Conservation (phyloP, 2,329 filamentous ascomycete genomes). For the Aurifilum marmelostoma region DNA sequence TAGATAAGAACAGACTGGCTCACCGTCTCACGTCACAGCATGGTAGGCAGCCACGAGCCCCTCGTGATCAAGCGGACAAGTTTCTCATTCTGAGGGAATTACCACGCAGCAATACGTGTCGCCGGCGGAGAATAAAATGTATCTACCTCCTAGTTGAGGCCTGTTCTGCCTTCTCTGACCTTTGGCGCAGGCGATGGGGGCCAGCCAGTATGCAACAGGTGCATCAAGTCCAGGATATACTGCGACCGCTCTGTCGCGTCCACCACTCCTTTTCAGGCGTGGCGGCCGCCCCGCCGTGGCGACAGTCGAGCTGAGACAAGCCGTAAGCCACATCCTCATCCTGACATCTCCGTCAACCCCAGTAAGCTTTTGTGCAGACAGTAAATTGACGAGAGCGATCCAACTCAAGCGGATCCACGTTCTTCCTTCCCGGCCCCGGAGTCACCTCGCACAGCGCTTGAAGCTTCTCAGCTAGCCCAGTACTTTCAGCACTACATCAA, state of each 20-base stretch:
- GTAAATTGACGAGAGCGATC: no score
- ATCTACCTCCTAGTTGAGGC: neutral
- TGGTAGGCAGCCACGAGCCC: neutral
- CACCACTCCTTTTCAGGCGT: neutral
- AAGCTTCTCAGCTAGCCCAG: neutral
- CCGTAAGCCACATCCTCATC: neutral
- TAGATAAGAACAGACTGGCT: neutral
- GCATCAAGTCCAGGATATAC: neutral
- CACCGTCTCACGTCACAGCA: neutral
- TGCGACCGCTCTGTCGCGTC: neutral
- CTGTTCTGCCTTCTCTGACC: neutral
- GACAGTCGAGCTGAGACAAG: neutral
- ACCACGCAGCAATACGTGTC: neutral
- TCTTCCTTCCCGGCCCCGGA: neutral
- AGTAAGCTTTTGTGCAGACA: no score
- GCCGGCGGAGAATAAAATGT: neutral
- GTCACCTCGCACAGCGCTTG: neutral
- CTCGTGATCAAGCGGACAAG: neutral
- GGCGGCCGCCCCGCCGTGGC: neutral
- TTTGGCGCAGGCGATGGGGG: neutral
- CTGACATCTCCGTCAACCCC: neutral
- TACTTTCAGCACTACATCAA: slow-evolving; percentile 7
- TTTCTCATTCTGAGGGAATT: neutral
- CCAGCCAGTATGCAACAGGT: neutral
- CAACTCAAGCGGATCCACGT: neutral